Evolutionary conservation across 768 basidiomycete genomes (phyloP).

Genomic region (Termitomyces sp.): DNA sequence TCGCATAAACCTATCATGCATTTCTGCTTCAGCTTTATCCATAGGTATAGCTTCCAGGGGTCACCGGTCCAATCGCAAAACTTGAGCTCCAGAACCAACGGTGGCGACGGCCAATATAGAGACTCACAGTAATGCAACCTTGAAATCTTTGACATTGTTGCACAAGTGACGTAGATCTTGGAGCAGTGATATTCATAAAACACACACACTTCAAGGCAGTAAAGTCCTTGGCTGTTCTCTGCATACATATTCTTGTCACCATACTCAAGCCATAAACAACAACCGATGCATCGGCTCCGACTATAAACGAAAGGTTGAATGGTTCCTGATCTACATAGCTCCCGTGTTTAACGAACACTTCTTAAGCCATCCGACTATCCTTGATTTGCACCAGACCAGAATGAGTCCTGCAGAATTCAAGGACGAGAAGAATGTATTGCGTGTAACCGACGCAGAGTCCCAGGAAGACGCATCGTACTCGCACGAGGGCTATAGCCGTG

Average conservation of each 20-base stretch:
- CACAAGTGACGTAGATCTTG: too few species aligned
- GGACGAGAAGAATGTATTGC: neutral
- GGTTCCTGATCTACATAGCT: neutral
- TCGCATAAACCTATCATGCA: neutral
- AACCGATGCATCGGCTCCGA: neutral
- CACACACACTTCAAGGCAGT: too few species aligned
- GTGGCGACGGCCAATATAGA: too few species aligned
- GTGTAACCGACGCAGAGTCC: slow-evolving; percentile 2
- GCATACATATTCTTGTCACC: too few species aligned
- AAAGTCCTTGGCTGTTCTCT: too few species aligned
- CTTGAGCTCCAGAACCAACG: too few species aligned
- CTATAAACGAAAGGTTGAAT: neutral
- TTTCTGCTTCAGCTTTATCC: neutral
- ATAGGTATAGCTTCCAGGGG: neutral
- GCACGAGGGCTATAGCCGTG: slow-evolving; percentile 10
- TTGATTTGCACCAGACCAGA: neutral
- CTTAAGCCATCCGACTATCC: neutral
- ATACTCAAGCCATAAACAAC: neutral
- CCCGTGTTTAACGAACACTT: neutral
- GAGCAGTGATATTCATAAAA: too few species aligned
- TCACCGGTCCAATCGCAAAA: neutral
- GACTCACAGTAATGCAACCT: too few species aligned
- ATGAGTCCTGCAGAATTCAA: neutral
- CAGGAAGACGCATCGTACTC: neutral
- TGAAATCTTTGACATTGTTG: too few species aligned